Evolutionary conservation across 352 stramenopile species (phyloP).

Genomic region (Elongisporangium anandrum): DNA sequence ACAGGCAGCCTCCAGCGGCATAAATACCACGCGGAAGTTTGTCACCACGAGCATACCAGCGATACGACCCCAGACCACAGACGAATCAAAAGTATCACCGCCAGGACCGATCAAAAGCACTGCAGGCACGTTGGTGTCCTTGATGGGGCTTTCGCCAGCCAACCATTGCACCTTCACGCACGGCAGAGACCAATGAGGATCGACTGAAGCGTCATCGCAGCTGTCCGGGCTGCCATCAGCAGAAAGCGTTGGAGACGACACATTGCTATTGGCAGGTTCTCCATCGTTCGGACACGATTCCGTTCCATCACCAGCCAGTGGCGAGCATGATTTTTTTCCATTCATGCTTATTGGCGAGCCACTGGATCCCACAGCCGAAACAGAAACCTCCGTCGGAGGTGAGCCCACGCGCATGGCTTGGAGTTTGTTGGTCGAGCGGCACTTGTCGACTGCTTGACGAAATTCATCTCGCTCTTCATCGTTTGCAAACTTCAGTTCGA

Average conservation of each 20-base stretch:
- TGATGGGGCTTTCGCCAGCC: constrained; percentile 34
- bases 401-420: constrained; percentile 22
- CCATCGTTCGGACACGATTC: background rate
- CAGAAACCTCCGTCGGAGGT: background rate
- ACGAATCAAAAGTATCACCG: constrained; percentile 51
- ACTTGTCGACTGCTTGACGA: constrained; percentile 53
- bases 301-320: background rate
- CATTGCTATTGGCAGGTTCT: background rate
- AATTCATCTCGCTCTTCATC: constrained; percentile 66
- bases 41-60: constrained; percentile 60
- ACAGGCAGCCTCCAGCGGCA: constrained; percentile 47
- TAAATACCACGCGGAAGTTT: constrained; percentile 78
- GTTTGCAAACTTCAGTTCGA: constrained; percentile 76
- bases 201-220: background rate
- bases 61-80: constrained; percentile 60
- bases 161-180: constrained; percentile 10
- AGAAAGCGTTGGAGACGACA: background rate
- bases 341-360: background rate
- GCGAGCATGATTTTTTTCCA: background rate
- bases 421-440: constrained; percentile 28
- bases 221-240: background rate
- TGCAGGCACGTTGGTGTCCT: constrained; percentile 38
- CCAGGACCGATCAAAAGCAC: constrained; percentile 59
- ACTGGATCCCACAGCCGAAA: background rate
- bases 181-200: background rate